A percentile compares a stretch with the other conserved stretches of the same genome.
Conservation (phyloP, 2,329 filamentous ascomycete genomes). For the Thelonectria blattea region DNA sequence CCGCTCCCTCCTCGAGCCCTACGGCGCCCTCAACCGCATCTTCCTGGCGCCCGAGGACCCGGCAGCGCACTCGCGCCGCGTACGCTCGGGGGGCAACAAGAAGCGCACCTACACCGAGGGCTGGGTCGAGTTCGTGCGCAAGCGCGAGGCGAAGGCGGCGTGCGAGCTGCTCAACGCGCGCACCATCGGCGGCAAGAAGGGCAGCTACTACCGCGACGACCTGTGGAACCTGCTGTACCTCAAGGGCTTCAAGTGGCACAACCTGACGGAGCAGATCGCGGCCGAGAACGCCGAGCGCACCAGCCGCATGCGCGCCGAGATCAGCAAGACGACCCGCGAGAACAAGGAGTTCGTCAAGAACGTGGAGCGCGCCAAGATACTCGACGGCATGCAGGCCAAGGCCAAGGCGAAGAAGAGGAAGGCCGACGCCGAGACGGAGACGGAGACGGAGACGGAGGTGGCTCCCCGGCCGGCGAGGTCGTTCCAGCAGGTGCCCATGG, state of each 20-base stretch:
- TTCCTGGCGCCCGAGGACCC: conserved; percentile 81
- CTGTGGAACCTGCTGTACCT: conserved; percentile 86
- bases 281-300: conserved; percentile 81
- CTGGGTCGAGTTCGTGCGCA: conserved; percentile 82
- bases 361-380: conserved; percentile 79
- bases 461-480: conserved; percentile 45
- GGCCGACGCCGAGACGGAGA: conserved; percentile 38
- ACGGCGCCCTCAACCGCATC: conserved; percentile 77
- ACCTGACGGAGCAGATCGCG: conserved; percentile 77
- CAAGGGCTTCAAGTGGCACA: conserved; percentile 82
- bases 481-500: conserved; percentile 71
- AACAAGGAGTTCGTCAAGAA: conserved; percentile 83
- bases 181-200: conserved; percentile 83
- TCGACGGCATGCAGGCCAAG: conserved; percentile 73
- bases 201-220: conserved; percentile 83
- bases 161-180: conserved; percentile 78
- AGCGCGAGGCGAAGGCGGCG: conserved; percentile 77
- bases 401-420: conserved; percentile 51
- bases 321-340: conserved; percentile 75
- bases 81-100: conserved; percentile 80
- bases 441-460: conserved; percentile 23
- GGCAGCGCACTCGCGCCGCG: conserved; percentile 67
- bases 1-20: conserved; percentile 74
- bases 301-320: conserved; percentile 78
- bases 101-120: conserved; percentile 83